These are phyloP conservation scores for Picochlorum sp. DNA, from an alignment of 139 green algal genomes.

Conservation along the genomic window DNA sequence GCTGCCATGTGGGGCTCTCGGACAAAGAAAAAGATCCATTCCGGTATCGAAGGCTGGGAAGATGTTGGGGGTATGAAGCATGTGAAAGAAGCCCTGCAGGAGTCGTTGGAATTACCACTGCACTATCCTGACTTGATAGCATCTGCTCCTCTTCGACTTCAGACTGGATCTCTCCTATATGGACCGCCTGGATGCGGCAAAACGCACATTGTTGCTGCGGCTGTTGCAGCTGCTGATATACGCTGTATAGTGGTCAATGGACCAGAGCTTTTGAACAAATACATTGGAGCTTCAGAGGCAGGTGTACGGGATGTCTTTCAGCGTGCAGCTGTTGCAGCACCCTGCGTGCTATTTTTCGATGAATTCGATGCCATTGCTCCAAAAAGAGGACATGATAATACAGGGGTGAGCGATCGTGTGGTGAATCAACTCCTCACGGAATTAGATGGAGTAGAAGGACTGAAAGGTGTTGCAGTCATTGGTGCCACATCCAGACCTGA, in stretches of 20 bases:
- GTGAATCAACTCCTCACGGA: constrained; percentile 97
- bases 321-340: constrained; percentile 70
- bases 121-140: constrained; percentile 47
- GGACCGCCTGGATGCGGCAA: constrained; percentile 95
- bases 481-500: constrained; percentile 86
- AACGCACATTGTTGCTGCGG: constrained; percentile 78
- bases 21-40: constrained; percentile 15
- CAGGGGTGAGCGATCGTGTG: constrained; percentile 86
- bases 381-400: constrained; percentile 86
- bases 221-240: constrained; percentile 62
- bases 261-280: constrained; percentile 98
- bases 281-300: constrained; percentile 90
- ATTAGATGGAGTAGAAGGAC: constrained; percentile 91
- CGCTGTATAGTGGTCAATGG: constrained; percentile 76
- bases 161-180: constrained; percentile 90
- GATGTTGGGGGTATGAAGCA: constrained; percentile 80
- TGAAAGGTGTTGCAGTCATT: constrained; percentile 83
- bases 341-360: constrained; percentile 98
- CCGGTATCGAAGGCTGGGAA: constrained; percentile 49
- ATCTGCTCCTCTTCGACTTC: constrained; percentile 71
- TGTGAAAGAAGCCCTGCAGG: constrained; percentile 60
- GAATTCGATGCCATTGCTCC: constrained; percentile 97
- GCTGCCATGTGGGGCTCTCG: constrained; percentile 54
- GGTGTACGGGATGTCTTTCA: constrained; percentile 85
- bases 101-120: constrained; percentile 74